Conservation (phyloP, 371 early-diverging fungal genomes). For the Apophysomyces elegans region DNA sequence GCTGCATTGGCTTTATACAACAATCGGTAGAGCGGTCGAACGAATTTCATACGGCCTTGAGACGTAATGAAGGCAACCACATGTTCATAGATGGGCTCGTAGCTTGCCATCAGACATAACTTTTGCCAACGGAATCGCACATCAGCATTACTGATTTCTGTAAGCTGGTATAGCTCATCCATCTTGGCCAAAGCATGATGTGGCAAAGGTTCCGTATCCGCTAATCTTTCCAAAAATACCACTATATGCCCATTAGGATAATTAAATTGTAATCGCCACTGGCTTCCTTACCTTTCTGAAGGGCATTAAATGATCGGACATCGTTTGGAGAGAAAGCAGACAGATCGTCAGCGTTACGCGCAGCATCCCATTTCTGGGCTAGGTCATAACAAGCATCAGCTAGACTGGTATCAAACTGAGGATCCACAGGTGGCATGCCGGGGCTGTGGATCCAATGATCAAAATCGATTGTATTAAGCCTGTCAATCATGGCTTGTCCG, state of each 20-base stretch:
- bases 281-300: slow-evolving; percentile 62
- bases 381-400: slow-evolving; percentile 79
- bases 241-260: slow-evolving; percentile 33
- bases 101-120: slow-evolving; percentile 76
- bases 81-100: slow-evolving; percentile 70
- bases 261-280: background rate
- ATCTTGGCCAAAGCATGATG: slow-evolving; percentile 61
- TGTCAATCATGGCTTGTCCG: slow-evolving; percentile 64
- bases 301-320: slow-evolving; percentile 63
- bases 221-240: slow-evolving; percentile 80
- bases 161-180: slow-evolving; percentile 73
- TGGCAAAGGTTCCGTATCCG: slow-evolving; percentile 62
- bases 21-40: slow-evolving; percentile 75
- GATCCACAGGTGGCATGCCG: slow-evolving; percentile 87
- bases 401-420: slow-evolving; percentile 81
- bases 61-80: slow-evolving; percentile 79
- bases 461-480: slow-evolving; percentile 79
- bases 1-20: slow-evolving; percentile 58
- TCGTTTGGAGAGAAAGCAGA: slow-evolving; percentile 59
- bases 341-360: slow-evolving; percentile 49
- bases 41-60: slow-evolving; percentile 95
- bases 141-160: slow-evolving; percentile 76
- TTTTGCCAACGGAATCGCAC: slow-evolving; percentile 84
- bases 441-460: slow-evolving; percentile 82
- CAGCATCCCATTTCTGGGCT: slow-evolving; percentile 71